Evolutionary conservation across 106 monocot species (phyloP).

Genomic region (Acanthochlamys bracteata): DNA sequence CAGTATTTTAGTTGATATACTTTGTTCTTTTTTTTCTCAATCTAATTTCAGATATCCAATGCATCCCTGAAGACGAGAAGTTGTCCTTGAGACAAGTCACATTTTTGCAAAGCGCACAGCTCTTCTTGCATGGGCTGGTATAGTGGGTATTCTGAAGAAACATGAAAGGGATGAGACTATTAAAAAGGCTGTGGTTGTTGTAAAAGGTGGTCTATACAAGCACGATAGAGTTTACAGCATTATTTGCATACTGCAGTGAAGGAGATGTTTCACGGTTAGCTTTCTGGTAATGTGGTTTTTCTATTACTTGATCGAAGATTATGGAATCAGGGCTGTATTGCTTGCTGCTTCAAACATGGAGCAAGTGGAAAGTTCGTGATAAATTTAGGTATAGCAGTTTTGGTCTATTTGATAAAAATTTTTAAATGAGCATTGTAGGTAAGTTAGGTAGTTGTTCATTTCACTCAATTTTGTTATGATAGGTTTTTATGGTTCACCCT

Average conservation of each 20-base stretch:
- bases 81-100: slow-evolving; percentile 41
- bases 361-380: not conserved
- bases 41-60: slow-evolving; percentile 26
- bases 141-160: slow-evolving; percentile 48
- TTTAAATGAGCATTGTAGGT: not conserved
- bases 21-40: not conserved
- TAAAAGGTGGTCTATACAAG: slow-evolving; percentile 18
- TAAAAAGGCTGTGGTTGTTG: slow-evolving; percentile 12
- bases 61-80: slow-evolving; percentile 41
- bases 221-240: slow-evolving; percentile 16
- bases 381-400: not conserved
- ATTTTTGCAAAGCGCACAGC: slow-evolving; percentile 48
- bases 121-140: slow-evolving; percentile 49
- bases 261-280: slow-evolving; percentile 12
- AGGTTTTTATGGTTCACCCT: too few relatives aligned
- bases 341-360: slow-evolving; percentile 15
- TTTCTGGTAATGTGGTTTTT: slow-evolving; percentile 5
- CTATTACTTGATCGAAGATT: not conserved
- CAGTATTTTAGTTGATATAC: not conserved
- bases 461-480: too few relatives aligned
- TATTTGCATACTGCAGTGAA: slow-evolving; percentile 5
- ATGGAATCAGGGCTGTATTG: slow-evolving; percentile 15
- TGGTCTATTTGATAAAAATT: not conserved
- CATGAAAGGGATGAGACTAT: slow-evolving; percentile 9
- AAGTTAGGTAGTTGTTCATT: too few relatives aligned